Evolutionary conservation across 2,329 filamentous ascomycete genomes (phyloP).

Genomic region (Fusarium dimerum): DNA sequence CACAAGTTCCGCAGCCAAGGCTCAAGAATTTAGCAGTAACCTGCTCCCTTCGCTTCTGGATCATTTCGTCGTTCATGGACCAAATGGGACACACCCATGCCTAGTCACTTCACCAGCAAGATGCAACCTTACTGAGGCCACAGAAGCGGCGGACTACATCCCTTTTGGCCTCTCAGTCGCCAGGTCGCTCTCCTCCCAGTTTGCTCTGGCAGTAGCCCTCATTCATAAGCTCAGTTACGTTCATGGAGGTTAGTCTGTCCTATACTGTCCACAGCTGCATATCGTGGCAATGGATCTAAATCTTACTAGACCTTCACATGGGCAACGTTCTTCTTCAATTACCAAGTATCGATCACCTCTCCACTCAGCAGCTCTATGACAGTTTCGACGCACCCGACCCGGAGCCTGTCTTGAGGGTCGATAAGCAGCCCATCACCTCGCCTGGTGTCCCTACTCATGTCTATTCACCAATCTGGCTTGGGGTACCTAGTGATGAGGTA

Average conservation of each 20-base stretch:
- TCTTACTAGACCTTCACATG: conserved; percentile 32
- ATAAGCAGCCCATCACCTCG: conserved; percentile 11
- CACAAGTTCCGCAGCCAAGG: neutral
- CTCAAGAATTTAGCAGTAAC: neutral
- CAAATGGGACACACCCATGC: conserved; percentile 33
- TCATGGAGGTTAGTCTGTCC: conserved; percentile 31
- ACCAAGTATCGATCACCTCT: conserved; percentile 20
- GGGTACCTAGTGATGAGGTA: conserved; percentile 32
- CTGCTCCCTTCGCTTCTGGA: conserved; percentile 23
- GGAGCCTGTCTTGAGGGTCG: conserved; percentile 16
- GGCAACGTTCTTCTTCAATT: conserved; percentile 37
- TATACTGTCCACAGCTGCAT: neutral
- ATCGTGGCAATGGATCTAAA: neutral
- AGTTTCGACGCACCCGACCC: conserved; percentile 22
- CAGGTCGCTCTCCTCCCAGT: conserved; percentile 29
- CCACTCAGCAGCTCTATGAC: conserved; percentile 25
- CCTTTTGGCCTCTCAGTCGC: conserved; percentile 31
- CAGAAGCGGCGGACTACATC: neutral
- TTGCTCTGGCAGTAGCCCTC: conserved; percentile 31
- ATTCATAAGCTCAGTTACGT: conserved; percentile 32
- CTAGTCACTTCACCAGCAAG: conserved; percentile 25
- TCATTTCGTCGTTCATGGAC: conserved; percentile 27
- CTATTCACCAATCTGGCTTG: conserved; percentile 35
- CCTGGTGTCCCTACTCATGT: conserved; percentile 32
- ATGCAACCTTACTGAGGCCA: conserved; percentile 26